A percentile compares a stretch with the other conserved stretches of the same genome.
Conservation (phyloP, 2,329 filamentous ascomycete genomes). For the Fonsecaea monophora region DNA sequence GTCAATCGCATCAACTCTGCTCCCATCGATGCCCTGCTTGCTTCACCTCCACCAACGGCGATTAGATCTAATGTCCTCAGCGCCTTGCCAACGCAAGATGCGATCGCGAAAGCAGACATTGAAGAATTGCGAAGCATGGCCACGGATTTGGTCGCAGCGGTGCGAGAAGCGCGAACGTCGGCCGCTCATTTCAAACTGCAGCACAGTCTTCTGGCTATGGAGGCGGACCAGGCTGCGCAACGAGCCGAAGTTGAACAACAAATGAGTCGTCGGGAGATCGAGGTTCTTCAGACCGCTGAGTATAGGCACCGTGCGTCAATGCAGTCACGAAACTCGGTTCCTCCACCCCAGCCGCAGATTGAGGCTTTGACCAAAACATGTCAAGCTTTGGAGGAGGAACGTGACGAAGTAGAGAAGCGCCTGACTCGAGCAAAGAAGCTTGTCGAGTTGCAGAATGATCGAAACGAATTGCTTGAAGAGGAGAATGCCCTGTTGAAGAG, state of each 20-base stretch:
- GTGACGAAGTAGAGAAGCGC: slow-evolving; percentile 62
- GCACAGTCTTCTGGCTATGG: slow-evolving; percentile 80
- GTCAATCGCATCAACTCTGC: slow-evolving; percentile 22
- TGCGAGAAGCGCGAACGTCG: slow-evolving; percentile 77
- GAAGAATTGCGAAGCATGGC: slow-evolving; percentile 63
- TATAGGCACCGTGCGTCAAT: slow-evolving; percentile 61
- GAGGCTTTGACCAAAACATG: slow-evolving; percentile 66
- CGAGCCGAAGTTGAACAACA: slow-evolving; percentile 89
- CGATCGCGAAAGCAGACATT: slow-evolving; percentile 60
- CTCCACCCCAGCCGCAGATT: slow-evolving; percentile 61
- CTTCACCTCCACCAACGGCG: slow-evolving; percentile 59
- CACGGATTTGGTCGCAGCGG: slow-evolving; percentile 59
- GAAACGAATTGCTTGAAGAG: slow-evolving; percentile 72
- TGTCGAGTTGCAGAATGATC: slow-evolving; percentile 78
- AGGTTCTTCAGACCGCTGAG: slow-evolving; percentile 78
- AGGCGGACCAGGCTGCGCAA: slow-evolving; percentile 83
- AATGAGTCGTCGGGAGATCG: slow-evolving; percentile 86
- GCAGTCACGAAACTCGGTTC: slow-evolving; percentile 44
- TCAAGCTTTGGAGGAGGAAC: slow-evolving; percentile 69
- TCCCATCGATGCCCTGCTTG: slow-evolving; percentile 26
- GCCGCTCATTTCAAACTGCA: slow-evolving; percentile 90
- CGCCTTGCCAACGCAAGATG: slow-evolving; percentile 56
- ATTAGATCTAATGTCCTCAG: slow-evolving; percentile 52
- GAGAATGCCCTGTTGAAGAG: slow-evolving; percentile 79
- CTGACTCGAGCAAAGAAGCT: slow-evolving; percentile 77